Evolutionary conservation across 352 stramenopile genomes (phyloP).

Genomic region (Peronosclerospora sorghi): DNA sequence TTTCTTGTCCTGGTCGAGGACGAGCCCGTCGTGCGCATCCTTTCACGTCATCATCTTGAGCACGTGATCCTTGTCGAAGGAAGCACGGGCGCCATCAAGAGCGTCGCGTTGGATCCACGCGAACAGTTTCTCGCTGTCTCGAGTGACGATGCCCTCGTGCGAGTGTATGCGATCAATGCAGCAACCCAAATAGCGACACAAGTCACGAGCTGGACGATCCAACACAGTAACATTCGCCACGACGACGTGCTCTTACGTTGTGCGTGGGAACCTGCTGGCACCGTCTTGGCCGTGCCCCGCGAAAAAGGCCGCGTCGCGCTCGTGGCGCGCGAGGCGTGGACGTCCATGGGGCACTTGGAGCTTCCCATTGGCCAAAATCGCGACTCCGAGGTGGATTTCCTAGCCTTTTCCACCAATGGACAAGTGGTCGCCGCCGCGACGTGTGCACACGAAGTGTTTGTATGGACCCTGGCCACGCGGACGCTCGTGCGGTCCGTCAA

Average conservation of each 20-base stretch:
- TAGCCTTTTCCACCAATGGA: slow-evolving; percentile 76
- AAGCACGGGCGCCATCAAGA: slow-evolving; percentile 60
- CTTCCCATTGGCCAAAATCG: slow-evolving; percentile 50
- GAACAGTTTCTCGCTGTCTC: slow-evolving; percentile 57
- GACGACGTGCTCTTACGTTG: slow-evolving; percentile 57
- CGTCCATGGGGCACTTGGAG: slow-evolving; percentile 26
- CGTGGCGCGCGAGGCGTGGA: slow-evolving; percentile 39
- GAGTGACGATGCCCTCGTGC: slow-evolving; percentile 58
- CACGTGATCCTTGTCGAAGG: slow-evolving; percentile 53
- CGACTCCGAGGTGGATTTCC: slow-evolving; percentile 47
- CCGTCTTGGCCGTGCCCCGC: slow-evolving; percentile 47
- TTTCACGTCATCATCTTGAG: slow-evolving; percentile 41
- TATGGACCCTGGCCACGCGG: slow-evolving; percentile 48
- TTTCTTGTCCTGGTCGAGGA: slow-evolving; percentile 69
- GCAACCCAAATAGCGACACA: slow-evolving; percentile 27
- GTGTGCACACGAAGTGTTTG: slow-evolving; percentile 58
- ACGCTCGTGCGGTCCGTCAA: slow-evolving; percentile 45
- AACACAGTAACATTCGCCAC: slow-evolving; percentile 44
- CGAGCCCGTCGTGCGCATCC: slow-evolving; percentile 57
- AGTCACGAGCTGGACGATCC: slow-evolving; percentile 38
- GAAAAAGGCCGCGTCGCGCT: slow-evolving; percentile 64
- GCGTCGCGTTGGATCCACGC: slow-evolving; percentile 46
- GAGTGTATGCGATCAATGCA: slow-evolving; percentile 50
- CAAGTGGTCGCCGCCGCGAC: slow-evolving; percentile 56
- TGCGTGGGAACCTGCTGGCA: slow-evolving; percentile 42